A percentile compares a stretch with the other conserved stretches of the same genome.
These are phyloP conservation scores for Papiliotrema laurentii DNA, from an alignment of 1,284 basidiomycete species.

Conservation along the genomic window DNA sequence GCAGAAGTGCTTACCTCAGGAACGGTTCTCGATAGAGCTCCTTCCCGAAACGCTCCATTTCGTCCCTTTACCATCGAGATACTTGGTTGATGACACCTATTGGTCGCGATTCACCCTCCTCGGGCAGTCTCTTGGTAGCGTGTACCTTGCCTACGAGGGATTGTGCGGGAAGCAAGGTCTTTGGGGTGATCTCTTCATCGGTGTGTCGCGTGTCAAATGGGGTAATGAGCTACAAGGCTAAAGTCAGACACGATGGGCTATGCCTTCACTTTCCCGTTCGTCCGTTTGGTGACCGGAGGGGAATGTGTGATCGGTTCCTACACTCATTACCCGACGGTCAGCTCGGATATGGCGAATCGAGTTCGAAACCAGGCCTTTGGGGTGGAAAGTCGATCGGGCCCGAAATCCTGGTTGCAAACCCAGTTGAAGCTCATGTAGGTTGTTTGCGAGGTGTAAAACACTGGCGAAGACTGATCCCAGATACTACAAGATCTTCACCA, in stretches of 20 bases:
- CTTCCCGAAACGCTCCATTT: slow-evolving; percentile 65
- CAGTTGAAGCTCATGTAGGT: slow-evolving; percentile 68
- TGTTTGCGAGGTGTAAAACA: no score
- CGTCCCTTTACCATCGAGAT: slow-evolving; percentile 66
- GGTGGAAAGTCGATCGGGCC: slow-evolving; percentile 67
- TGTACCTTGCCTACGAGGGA: slow-evolving; percentile 71
- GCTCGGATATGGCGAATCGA: slow-evolving; percentile 84
- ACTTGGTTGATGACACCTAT: slow-evolving; percentile 71
- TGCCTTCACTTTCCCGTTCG: slow-evolving; percentile 82
- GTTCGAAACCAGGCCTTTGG: slow-evolving; percentile 61
- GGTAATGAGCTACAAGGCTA: neutral
- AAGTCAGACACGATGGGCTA: slow-evolving; percentile 92
- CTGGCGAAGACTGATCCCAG: slow-evolving; percentile 54
- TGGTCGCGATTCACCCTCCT: slow-evolving; percentile 88
- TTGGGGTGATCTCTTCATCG: slow-evolving; percentile 75
- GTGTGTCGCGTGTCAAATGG: slow-evolving; percentile 50
- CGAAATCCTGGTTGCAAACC: slow-evolving; percentile 60
- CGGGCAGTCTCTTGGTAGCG: slow-evolving; percentile 84
- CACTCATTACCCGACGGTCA: slow-evolving; percentile 95
- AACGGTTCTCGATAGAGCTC: slow-evolving; percentile 76
- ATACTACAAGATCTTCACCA: slow-evolving; percentile 86
- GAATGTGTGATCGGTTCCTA: slow-evolving; percentile 78
- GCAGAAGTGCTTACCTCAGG: slow-evolving; percentile 49
- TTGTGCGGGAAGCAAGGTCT: slow-evolving; percentile 46
- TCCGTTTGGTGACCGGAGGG: slow-evolving; percentile 56